Conservation (phyloP, 2,329 filamentous ascomycete genomes). For the Microascus cirrosus region DNA sequence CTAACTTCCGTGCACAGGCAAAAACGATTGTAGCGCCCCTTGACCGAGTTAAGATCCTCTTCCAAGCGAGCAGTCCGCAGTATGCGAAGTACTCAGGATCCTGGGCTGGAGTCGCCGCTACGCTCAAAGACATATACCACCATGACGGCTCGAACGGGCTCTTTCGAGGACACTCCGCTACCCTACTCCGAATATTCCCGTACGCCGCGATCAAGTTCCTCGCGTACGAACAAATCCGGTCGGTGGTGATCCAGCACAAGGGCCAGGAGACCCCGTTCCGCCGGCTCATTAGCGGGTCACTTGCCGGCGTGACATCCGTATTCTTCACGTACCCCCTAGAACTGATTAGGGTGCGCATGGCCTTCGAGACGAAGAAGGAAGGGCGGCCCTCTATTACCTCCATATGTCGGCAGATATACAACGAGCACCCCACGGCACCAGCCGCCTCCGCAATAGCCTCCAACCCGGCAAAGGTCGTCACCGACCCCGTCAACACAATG, state of each 20-base stretch:
- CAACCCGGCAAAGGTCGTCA: constrained; percentile 29
- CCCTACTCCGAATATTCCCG: constrained; percentile 86
- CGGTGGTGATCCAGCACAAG: constrained; percentile 58
- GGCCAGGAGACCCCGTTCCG: constrained; percentile 72
- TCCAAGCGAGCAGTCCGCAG: constrained; percentile 88
- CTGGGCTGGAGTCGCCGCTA: constrained; percentile 72
- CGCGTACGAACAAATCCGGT: constrained; percentile 91
- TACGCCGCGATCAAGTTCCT: constrained; percentile 98
- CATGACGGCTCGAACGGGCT: constrained; percentile 66
- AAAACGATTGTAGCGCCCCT: constrained; percentile 94
- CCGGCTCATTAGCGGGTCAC: constrained; percentile 60
- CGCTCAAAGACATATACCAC: constrained; percentile 73
- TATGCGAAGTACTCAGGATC: constrained; percentile 88
- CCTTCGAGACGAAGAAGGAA: constrained; percentile 80
- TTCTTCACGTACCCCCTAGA: constrained; percentile 96
- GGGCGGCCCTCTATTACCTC: constrained; percentile 57
- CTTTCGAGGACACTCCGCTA: constrained; percentile 90
- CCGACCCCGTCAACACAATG: constrained; percentile 20
- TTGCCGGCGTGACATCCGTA: constrained; percentile 80
- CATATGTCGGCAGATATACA: constrained; percentile 80
- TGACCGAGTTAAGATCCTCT: constrained; percentile 96
- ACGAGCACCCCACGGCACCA: constrained; percentile 48
- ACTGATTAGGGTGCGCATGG: constrained; percentile 81
- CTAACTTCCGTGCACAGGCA: constrained; percentile 41
- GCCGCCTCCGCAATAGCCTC: constrained; percentile 21